Base-by-base conservation (phyloP, 768 basidiomycete genomes). In the Suillus hirtellus region DNA sequence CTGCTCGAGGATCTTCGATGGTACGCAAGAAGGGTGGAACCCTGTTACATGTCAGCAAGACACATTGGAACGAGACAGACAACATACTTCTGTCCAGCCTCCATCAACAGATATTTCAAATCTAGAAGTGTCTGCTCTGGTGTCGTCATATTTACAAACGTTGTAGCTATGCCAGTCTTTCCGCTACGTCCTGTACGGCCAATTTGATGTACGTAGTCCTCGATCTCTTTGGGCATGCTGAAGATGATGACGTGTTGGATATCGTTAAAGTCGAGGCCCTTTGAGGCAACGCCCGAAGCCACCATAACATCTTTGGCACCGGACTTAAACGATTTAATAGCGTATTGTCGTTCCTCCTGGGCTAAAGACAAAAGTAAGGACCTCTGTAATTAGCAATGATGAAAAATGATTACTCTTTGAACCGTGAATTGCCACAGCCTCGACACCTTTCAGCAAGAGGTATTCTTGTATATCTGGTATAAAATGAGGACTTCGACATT, bases 231-330 rank as follows among this genome's bases (percentile, higher is more conserved):
- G 0, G 97, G 97, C 97, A 99, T 99, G 37, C 92, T 89, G 75
- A 96, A 99, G 66, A 98, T 99, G 76, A 99, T 98, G 72, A 99
- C 96, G 74, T 98, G 97, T 70, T 98, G 95, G 63, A 99, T 96
- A 71, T 99, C 97, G 75, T 92, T 95, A 78, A 99, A 99, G 77
- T 99, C 97, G 64, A 99, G 86, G 35, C 97, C 97, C 76, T 99
- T 99, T 44, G 95, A 97, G 1, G 96, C 97, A 34, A 99, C 95
- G 37, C 96, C 89, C 3, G 96, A 98, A 3, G 97, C 97, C 37
- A 99, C 97, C 97, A 99, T 99, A 55, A 99, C 96, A 75, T 99
- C 97, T 73, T 99, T 99, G 47, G 89, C 92, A 34, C 97, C 97
- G 1, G 90, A 88, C 74, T 99, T 99, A 82, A 99, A 99, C 0